Evolutionary conservation across 2,329 filamentous ascomycete species (phyloP), one percentile per base, ranked within the genome.

Genomic region (Aspergillus puulaauensis): DNA sequence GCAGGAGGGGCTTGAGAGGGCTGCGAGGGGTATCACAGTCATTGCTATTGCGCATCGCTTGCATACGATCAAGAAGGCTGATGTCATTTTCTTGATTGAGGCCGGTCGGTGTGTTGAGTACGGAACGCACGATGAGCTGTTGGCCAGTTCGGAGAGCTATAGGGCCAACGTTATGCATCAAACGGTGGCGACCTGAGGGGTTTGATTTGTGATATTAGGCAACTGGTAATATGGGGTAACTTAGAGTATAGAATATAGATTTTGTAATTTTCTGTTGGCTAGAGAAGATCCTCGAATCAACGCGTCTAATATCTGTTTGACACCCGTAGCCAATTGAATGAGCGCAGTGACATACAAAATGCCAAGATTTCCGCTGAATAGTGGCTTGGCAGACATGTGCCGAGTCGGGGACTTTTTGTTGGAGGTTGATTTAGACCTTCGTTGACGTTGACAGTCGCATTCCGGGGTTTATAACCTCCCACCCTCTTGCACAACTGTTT

Each of bases 81-180:
- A 95, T 70, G 79, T 88, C 15, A 93, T 93, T 49, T 91, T 90
- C 66, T 87, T 93, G 7, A 84, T 95, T 43, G 89, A 90, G 35
- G 82, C 85, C 57, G 88, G 90, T 8, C 82, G 70, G 33, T 82
- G 89, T 50, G 78, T 85, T 3, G 86, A 89, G 68, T 74, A 77
- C 55, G 86, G 88, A n/a, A 81, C 80, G 19, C 86, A 89, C 67
- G 77, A 80, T 2, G 84, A 88, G 66, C 74, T 89, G 63, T 75
- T 88, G 35, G 72, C 67, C 54, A 58, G 70, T n/a, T 74, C 69
- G 15, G 73, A 75, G 31, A 72, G 71, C 46, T 79, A 79, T 59
- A 68, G 71, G 46, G 68, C 72, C 5, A 77, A 76, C 61, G 72
- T 73, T 19, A 64, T 74, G 65, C 71, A 74, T 59, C 72, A 75